Percentiles rank a stretch among this genome's conserved stretches.
phyloP scores from a whole-genome alignment of 2,329 filamentous ascomycete species.

The Karstenula rhodostoma region DNA sequence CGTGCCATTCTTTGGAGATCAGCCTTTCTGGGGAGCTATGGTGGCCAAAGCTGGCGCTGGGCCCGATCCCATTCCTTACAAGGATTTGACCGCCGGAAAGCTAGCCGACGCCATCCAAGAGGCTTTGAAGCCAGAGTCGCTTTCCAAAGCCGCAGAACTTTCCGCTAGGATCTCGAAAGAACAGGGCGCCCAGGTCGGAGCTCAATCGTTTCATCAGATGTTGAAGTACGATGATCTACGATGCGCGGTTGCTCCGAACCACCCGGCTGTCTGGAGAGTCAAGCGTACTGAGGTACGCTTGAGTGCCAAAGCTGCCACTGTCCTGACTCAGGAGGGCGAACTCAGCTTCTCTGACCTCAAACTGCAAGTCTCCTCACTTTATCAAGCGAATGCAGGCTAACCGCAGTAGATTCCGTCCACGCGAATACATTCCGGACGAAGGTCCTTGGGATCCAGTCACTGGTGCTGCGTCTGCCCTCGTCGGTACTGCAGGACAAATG shows the following conservation, averaged over 20 bases:
- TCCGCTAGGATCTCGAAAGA: conserved; percentile 49
- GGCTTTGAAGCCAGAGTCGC: conserved; percentile 47
- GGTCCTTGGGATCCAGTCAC: conserved; percentile 52
- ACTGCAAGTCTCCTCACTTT: conserved; percentile 35
- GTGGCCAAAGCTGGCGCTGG: conserved; percentile 51
- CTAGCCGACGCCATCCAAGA: conserved; percentile 49
- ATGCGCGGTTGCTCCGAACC: conserved; percentile 43
- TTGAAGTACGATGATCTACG: conserved; percentile 48
- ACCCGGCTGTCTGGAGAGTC: conserved; percentile 49
- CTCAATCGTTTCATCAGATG: conserved; percentile 50
- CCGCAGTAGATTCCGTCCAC: conserved; percentile 41
- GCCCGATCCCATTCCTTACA: conserved; percentile 50
- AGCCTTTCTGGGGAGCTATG: conserved; percentile 54
- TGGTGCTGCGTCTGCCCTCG: conserved; percentile 73
- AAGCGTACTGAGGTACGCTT: conserved; percentile 48
- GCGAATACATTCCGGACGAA: conserved; percentile 51
- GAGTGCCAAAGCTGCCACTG: conserved; percentile 48
- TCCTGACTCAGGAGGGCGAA: conserved; percentile 48
- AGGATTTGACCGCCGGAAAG: conserved; percentile 50
- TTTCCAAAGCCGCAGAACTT: conserved; percentile 48
- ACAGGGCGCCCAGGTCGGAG: conserved; percentile 47
- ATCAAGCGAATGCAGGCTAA: conserved; percentile 17
- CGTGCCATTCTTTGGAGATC: conserved; percentile 74
- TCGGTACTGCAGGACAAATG: conserved; percentile 84
- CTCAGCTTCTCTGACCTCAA: conserved; percentile 49